Evolutionary conservation across 148 eudicot genomes (phyloP).

Genomic region (Vaccinium vitisidaea): DNA sequence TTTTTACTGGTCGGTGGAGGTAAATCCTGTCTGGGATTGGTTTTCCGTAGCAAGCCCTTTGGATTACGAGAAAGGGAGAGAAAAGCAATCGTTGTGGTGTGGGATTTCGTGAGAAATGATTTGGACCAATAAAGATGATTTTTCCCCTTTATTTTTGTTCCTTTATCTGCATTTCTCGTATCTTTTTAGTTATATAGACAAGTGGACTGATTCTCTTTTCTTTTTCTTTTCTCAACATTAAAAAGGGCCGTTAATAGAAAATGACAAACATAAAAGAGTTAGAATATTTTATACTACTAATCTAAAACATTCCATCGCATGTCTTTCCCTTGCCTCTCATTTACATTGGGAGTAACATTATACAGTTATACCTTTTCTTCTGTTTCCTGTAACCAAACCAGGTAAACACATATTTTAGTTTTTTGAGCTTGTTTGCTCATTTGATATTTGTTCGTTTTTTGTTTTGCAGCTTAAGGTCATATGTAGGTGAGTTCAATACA

Average conservation of each 20-base stretch:
- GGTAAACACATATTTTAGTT: neutral
- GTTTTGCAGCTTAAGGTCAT: neutral
- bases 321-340: neutral
- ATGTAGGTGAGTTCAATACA: neutral
- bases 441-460: neutral
- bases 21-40: neutral
- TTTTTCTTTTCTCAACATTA: neutral
- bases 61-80: neutral
- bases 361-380: neutral
- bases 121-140: neutral
- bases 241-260: neutral
- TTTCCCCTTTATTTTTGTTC: neutral
- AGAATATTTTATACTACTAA: neutral
- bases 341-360: neutral
- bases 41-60: neutral
- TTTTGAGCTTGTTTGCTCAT: neutral
- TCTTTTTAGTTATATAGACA: neutral
- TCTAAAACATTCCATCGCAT: neutral
- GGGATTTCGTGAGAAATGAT: neutral
- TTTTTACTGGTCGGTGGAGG: neutral
- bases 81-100: neutral
- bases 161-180: neutral
- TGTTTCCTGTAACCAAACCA: neutral
- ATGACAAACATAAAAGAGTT: neutral
- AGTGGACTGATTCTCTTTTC: neutral